Base-by-base conservation (phyloP, 129 eudicot species). In the Escallonia herrerae region DNA sequence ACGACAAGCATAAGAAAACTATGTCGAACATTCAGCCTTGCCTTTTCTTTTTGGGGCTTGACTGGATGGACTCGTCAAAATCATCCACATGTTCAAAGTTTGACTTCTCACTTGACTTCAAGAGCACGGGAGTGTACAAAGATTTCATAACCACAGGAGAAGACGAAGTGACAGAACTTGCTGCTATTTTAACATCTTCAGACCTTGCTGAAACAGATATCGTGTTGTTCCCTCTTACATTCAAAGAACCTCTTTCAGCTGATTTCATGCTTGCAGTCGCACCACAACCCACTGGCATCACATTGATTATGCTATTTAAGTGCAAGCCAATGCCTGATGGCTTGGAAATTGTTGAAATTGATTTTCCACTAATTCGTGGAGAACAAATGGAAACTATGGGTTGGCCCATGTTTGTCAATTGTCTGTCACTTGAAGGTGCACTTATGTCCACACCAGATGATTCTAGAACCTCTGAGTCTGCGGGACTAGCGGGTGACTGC, bases 271-370 rank as follows among this genome's bases (percentile, higher is more conserved):
- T 71, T 65, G 74, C 48, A 54, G 43, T 69, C 66, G 67, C 37
- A 45, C 69, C 66, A 73, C 71, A 57, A 40, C 66, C 76, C 61
- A 65, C 49, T 66, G 86, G 82, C 63, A 60, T 69, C 41, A 79
- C 65, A 65, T 77, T 80, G 58, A 84, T 74, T 33, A 87, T 71
- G 80, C 94, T 87, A 67, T 91, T 91, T 55, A 87, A 77, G 75
- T 91, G 96, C 83, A 91, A 77, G 44, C 97, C 97, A 58, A 87
- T 78, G 43, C 97, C 97, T 7, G 81, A 82, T 58, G 86, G 95
- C 83, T 82, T 91, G 75, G 88, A 77, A 74, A 69, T 71, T 51
- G 70, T 64, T 49, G 58, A 3, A 50, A 42, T 39, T 51, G 69
- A 47, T 44, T 66, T 73, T 45, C 43, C 78, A 40, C 37, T 60